A percentile compares a stretch with the other conserved stretches of the same genome.
These are phyloP conservation scores for Clavariopsis aquatica DNA, from an alignment of 495 filamentous ascomycete genomes.

Conservation along the genomic window DNA sequence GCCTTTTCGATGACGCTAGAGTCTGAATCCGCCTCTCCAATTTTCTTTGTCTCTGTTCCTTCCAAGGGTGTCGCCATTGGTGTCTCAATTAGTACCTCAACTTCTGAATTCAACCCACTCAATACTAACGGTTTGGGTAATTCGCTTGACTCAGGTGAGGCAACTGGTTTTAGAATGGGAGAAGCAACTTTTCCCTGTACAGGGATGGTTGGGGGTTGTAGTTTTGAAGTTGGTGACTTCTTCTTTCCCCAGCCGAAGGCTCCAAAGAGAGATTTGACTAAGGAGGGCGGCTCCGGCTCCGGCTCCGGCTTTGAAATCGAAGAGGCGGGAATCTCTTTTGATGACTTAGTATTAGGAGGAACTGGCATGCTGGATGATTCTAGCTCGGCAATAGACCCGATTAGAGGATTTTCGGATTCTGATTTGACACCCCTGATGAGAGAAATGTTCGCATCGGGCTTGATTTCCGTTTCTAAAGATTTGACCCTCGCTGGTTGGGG, in stretches of 20 bases:
- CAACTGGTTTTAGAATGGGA: neutral
- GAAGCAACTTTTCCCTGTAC: neutral
- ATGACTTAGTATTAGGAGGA: too few species aligned
- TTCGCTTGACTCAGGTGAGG: neutral
- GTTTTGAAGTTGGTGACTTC: slow-evolving; percentile 17
- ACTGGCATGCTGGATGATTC: neutral
- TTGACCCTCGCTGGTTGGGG: neutral
- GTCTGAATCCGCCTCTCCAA: neutral
- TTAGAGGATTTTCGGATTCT: neutral
- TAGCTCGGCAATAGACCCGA: neutral
- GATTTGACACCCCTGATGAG: neutral
- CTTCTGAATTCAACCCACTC: neutral
- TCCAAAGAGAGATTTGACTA: slow-evolving; percentile 13
- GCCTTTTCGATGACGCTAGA: neutral
- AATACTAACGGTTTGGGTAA: neutral
- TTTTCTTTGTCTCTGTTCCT: neutral
- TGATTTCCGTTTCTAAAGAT: neutral
- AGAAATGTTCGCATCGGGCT: neutral
- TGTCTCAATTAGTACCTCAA: neutral
- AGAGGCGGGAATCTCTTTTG: too few species aligned
- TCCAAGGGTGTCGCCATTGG: neutral
- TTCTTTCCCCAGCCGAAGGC: slow-evolving; percentile 34
- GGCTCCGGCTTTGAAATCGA: neutral
- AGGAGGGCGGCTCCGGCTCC: slow-evolving; percentile 12
- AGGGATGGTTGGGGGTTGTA: slow-evolving; percentile 7